Base-by-base conservation (phyloP, 1,284 basidiomycete genomes). In the Inonotus hispidus region DNA sequence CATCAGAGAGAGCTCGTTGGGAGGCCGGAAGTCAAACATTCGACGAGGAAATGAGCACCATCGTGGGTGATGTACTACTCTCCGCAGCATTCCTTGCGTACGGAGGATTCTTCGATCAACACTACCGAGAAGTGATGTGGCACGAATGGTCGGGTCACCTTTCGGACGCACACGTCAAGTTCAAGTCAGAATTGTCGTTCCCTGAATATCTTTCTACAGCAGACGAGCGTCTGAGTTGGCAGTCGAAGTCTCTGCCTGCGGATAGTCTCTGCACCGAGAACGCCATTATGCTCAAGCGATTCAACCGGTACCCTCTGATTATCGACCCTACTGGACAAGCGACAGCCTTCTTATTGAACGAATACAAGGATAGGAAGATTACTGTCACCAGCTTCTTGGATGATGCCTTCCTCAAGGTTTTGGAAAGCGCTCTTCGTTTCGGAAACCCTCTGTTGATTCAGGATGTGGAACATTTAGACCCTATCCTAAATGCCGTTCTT, bases 241-340 rank as follows among this genome's bases (percentile, higher is more conserved):
- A 96, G 73, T 91, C 93, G 19, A 95, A 95, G 69, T 90, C 93
- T 1, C 80, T 99, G 13, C 97, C 97, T 0, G 88, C 93, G 7
- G 96, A 99, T 74, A 95, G 92, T 65, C 81, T 99, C 38, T 98
- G 95, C 68, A 94, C 92, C 1, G 97, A 99, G 75, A 99, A 99
- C 71, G 97, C 97, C 10, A 96, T 99, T 76, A 99, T 97, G 92
- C 85, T 99, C 71, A 95, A 97, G 72, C 88, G 94, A 52, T 98
- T 96, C 84, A 95, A 95, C 71, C 92, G 97, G 16, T 99, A 98
- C 72, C 98, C 97, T 2, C 84, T 99, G 58, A 93, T 99, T 66
- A 95, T 99, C 69, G 97, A 99, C 72, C 97, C 97, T 1, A 98
- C 96, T 0, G 97, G 97, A n/a, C 97, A 99, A 72, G 96, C 97